Conservation (phyloP, 768 basidiomycete genomes). For the Tylopilus rubrobrunneus region DNA sequence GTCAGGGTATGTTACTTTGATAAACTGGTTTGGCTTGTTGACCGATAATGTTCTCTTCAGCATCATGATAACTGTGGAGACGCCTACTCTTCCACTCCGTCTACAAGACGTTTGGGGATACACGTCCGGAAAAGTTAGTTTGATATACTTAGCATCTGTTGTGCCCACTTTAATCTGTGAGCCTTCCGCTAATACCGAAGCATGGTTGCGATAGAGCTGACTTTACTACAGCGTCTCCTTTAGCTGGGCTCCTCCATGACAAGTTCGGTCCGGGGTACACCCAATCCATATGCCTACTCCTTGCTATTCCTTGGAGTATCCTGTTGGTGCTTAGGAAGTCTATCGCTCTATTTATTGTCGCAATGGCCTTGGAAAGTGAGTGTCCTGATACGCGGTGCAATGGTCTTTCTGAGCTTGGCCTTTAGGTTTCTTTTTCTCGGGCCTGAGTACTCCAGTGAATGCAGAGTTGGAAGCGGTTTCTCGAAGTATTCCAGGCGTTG, state of each 20-base stretch:
- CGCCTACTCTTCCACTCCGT: conserved; percentile 56
- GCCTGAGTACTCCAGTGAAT: conserved; percentile 55
- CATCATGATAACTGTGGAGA: conserved; percentile 44
- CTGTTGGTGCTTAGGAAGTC: conserved; percentile 53
- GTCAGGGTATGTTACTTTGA: conserved; percentile 45
- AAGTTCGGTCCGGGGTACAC: conserved; percentile 54
- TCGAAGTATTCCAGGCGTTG: conserved; percentile 54
- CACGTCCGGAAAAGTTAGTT: conserved; percentile 49
- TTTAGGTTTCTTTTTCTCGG: conserved; percentile 60
- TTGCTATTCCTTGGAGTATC: conserved; percentile 63
- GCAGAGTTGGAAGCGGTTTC: conserved; percentile 65
- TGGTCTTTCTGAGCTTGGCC: background rate
- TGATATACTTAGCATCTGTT: conserved; percentile 64
- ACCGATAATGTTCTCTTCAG: conserved; percentile 27
- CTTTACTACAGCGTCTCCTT: conserved; percentile 43
- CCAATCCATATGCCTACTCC: conserved; percentile 41
- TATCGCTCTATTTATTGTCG: conserved; percentile 31
- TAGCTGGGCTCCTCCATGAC: conserved; percentile 60
- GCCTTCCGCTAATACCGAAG: conserved; percentile 14
- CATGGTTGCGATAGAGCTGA: background rate
- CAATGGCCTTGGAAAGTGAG: conserved; percentile 49
- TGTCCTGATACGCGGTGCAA: background rate
- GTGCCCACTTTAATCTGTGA: conserved; percentile 63
- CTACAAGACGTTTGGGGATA: conserved; percentile 47
- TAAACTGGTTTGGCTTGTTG: background rate